These are phyloP conservation scores for Brassica juncea DNA, from an alignment of 345 rosid species.

Conservation along the genomic window DNA sequence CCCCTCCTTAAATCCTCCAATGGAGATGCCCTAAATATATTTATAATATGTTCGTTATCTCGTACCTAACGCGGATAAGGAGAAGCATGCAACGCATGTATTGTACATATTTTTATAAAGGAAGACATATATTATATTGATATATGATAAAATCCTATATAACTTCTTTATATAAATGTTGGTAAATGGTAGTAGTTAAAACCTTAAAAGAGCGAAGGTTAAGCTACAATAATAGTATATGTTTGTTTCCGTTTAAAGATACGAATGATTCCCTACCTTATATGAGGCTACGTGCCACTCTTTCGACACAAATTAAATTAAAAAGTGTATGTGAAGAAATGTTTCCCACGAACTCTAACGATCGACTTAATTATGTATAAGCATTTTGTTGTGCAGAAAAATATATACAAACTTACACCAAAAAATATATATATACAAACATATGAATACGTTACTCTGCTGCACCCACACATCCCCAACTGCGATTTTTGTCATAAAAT, in stretches of 20 bases:
- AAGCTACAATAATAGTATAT: slow-evolving; percentile 4
- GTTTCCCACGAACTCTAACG: slow-evolving; percentile 24
- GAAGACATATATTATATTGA: neutral
- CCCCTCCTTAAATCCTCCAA: no score
- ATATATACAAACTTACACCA: no score
- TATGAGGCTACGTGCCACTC: slow-evolving; percentile 4
- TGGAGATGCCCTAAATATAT: neutral
- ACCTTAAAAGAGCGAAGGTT: neutral
- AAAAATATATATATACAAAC: neutral
- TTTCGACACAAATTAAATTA: neutral
- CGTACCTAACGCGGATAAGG: slow-evolving; percentile 25
- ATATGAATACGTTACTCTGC: slow-evolving; percentile 2
- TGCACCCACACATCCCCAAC: neutral
- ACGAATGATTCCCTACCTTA: slow-evolving; percentile 7
- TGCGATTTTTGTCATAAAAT: neutral
- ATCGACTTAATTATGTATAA: neutral
- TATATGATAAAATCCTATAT: neutral
- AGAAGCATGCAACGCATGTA: slow-evolving; percentile 31
- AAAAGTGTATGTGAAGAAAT: slow-evolving; percentile 11
- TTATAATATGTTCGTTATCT: neutral
- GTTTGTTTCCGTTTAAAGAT: slow-evolving; percentile 27
- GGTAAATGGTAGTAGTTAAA: neutral
- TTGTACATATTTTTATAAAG: neutral
- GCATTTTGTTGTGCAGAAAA: neutral
- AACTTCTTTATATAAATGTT: neutral